phyloP scores from a whole-genome alignment of 352 stramenopile genomes.

The Globisporangium heterothallicum region DNA sequence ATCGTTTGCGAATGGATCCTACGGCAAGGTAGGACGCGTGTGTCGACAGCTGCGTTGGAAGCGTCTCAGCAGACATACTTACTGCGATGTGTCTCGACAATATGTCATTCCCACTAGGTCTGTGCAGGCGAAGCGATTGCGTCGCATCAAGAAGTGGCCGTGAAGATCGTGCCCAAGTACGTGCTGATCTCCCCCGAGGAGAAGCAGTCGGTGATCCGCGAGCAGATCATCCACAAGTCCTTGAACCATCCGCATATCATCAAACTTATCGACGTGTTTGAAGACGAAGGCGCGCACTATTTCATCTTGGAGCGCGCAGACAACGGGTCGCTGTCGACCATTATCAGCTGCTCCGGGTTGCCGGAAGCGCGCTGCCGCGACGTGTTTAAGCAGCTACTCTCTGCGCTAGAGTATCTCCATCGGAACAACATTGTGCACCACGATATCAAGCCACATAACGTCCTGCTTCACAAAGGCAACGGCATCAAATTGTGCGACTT shows the following conservation, averaged over 20 bases:
- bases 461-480: constrained; percentile 52
- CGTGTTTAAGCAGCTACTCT: constrained; percentile 54
- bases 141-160: constrained; percentile 52
- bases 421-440: constrained; percentile 83
- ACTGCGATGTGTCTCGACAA: not conserved
- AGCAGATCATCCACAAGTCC: constrained; percentile 62
- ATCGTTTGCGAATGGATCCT: constrained; percentile 63
- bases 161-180: constrained; percentile 78
- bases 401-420: constrained; percentile 64
- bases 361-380: constrained; percentile 43
- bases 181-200: constrained; percentile 62
- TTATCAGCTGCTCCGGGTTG: constrained; percentile 45
- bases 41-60: constrained; percentile 20
- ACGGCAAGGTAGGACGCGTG: constrained; percentile 47
- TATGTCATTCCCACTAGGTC: constrained; percentile 15
- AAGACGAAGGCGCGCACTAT: constrained; percentile 70
- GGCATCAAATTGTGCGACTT: constrained; percentile 80
- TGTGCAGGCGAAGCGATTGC: constrained; percentile 42
- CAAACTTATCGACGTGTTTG: constrained; percentile 67
- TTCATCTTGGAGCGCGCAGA: constrained; percentile 68
- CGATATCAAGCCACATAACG: constrained; percentile 88
- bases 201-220: constrained; percentile 67
- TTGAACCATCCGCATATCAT: constrained; percentile 70
- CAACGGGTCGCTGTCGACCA: constrained; percentile 43
- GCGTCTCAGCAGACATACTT: too few relatives aligned